Conservation (phyloP, 169 alveolate species). For the Eimeria praecox region DNA sequence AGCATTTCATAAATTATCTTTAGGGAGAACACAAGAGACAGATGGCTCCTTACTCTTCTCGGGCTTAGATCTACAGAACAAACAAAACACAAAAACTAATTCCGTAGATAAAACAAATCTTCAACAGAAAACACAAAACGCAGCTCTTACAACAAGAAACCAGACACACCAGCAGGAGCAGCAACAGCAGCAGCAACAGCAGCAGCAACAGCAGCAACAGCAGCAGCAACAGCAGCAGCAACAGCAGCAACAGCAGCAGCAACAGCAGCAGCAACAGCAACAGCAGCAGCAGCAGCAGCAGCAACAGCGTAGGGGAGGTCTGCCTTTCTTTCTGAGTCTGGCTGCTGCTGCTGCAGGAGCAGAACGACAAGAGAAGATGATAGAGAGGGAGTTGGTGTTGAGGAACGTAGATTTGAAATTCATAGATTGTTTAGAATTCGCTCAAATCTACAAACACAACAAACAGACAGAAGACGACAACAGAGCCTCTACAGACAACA, state of each 20-base stretch:
- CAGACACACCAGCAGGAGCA: not conserved
- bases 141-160: no score
- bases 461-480: no score
- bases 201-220: not conserved
- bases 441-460: no score
- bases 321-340: not conserved
- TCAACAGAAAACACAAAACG: no score
- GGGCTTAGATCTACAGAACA: not conserved
- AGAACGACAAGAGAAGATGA: not conserved
- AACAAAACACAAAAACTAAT: not conserved
- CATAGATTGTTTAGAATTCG: no score
- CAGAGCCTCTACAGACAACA: no score
- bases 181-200: conserved; percentile 11
- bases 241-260: not conserved
- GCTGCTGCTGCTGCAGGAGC: not conserved
- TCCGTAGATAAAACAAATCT: no score
- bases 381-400: no score
- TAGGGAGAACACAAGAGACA: no score
- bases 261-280: not conserved
- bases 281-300: conserved; percentile 32
- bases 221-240: not conserved
- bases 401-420: no score
- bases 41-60: no score
- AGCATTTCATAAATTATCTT: not conserved
- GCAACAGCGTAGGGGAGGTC: not conserved